Evolutionary conservation across 495 filamentous ascomycete species (phyloP).

Genomic region (Saxophila tyrrhenica): DNA sequence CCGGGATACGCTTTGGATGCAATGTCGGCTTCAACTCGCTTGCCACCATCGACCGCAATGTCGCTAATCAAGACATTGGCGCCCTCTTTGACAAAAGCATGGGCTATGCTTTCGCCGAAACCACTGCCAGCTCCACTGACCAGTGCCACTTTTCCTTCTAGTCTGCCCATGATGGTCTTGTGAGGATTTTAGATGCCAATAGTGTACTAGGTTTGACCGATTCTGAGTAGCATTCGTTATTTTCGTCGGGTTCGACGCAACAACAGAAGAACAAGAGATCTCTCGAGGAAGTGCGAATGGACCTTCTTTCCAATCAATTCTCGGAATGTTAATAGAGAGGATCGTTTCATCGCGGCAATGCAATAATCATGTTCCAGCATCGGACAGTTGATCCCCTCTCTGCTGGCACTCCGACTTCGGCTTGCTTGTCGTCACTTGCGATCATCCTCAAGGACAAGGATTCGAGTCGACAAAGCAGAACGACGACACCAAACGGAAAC

Average conservation of each 20-base stretch:
- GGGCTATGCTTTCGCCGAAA: constrained; percentile 14
- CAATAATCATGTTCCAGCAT: no score
- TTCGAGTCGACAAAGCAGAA: no score
- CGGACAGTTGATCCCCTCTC: neutral
- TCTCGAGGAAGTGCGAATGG: no score
- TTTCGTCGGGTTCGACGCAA: no score
- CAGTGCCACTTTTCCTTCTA: constrained; percentile 18
- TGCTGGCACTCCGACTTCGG: neutral
- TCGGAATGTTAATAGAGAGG: no score
- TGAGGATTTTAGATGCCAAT: neutral
- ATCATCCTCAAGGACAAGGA: no score
- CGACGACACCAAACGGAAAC: no score
- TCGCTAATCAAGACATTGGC: constrained; percentile 17
- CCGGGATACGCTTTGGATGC: neutral
- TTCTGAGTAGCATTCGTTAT: no score
- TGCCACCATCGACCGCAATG: constrained; percentile 9
- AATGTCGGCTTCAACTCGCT: neutral
- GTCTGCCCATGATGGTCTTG: constrained; percentile 14
- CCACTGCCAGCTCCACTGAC: constrained; percentile 17
- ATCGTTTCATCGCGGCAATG: no score
- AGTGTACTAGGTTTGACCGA: no score
- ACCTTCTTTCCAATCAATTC: no score
- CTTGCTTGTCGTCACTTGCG: neutral
- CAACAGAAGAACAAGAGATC: no score
- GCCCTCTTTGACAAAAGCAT: constrained; percentile 16